Percentiles rank a stretch among this genome's conserved stretches.
Evolutionary conservation across 495 filamentous ascomycete genomes (phyloP).

Genomic region (Glonium stellatum): DNA sequence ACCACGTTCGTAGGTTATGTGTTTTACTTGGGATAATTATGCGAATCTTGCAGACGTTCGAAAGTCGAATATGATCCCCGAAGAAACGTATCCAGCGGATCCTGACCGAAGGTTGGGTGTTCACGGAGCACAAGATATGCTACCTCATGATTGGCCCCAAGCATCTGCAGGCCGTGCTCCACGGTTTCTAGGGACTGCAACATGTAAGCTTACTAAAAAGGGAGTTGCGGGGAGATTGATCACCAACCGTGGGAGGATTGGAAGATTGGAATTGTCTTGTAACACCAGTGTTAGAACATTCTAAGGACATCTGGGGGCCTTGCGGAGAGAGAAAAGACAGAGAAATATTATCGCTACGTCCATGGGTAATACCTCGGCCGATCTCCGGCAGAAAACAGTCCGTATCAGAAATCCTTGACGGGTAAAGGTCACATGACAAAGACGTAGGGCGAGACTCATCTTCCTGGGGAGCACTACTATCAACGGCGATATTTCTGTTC

Average conservation of each 20-base stretch:
- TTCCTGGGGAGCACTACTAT: too few relatives aligned
- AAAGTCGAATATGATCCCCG: neutral
- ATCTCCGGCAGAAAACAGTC: neutral
- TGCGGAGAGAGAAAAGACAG: neutral
- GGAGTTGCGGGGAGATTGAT: neutral
- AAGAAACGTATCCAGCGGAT: neutral
- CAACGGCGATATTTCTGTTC: too few relatives aligned
- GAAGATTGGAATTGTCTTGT: neutral
- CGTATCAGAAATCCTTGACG: neutral
- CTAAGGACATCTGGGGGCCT: neutral
- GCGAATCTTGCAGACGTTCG: neutral
- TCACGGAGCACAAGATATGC: neutral
- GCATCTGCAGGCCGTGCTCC: neutral
- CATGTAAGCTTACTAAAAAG: neutral
- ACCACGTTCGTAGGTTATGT: too few relatives aligned
- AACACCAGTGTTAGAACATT: neutral
- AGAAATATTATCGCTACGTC: neutral
- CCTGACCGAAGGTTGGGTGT: neutral
- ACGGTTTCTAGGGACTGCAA: neutral
- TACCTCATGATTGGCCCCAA: neutral
- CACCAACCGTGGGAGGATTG: neutral
- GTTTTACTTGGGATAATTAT: too few relatives aligned
- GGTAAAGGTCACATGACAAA: neutral
- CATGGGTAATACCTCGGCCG: neutral
- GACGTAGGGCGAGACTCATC: neutral